These are phyloP conservation scores for Clonostachys rhizophaga DNA, from an alignment of 2,329 filamentous ascomycete species.

Conservation along the genomic window DNA sequence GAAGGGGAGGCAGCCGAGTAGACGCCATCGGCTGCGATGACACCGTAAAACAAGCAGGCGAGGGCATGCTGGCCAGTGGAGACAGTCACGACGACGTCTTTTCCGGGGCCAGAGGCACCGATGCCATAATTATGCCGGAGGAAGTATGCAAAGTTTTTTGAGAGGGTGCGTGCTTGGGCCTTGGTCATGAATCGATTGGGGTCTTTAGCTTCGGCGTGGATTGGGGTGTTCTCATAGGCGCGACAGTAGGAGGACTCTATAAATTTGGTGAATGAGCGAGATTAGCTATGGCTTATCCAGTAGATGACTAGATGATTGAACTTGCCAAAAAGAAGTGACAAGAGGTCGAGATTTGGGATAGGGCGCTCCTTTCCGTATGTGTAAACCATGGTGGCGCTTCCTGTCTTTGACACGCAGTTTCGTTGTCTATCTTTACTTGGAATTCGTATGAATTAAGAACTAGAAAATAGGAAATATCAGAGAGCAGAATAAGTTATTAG, in stretches of 20 bases:
- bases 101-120: conserved; percentile 38
- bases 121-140: conserved; percentile 48
- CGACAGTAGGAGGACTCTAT: conserved; percentile 22
- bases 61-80: conserved; percentile 52
- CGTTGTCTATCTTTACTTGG: too few species aligned
- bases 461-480: too few species aligned
- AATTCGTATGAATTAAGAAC: too few species aligned
- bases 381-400: conserved; percentile 24
- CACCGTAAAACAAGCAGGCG: conserved; percentile 46
- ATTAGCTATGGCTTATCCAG: not conserved
- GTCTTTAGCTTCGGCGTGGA: conserved; percentile 54
- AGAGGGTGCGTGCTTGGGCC: conserved; percentile 37
- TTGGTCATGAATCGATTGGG: conserved; percentile 50
- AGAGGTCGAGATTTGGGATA: conserved; percentile 32
- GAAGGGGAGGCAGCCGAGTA: conserved; percentile 50
- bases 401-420: too few species aligned
- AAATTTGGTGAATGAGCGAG: not conserved
- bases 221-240: conserved; percentile 38
- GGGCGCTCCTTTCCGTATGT: conserved; percentile 18
- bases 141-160: conserved; percentile 48
- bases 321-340: conserved; percentile 37
- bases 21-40: conserved; percentile 54
- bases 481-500: too few species aligned
- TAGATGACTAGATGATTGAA: not conserved
- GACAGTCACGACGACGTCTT: conserved; percentile 51